Conservation (phyloP, 2,329 filamentous ascomycete species). For the Cercospora sp. region DNA sequence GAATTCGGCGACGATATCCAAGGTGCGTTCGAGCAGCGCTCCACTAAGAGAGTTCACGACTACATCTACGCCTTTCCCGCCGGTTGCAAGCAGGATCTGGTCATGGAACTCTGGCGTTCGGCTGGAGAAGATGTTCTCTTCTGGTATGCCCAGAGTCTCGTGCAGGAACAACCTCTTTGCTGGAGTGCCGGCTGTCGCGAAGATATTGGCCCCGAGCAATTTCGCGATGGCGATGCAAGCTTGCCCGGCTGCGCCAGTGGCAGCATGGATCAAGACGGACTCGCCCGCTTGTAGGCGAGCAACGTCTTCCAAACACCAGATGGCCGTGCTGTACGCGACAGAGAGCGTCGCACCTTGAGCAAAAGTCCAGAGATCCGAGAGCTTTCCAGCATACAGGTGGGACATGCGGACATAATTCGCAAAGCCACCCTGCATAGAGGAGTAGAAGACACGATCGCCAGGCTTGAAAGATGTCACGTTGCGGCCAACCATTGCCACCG, state of each 20-base stretch:
- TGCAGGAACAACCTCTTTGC: slow-evolving; percentile 25
- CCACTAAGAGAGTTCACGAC: slow-evolving; percentile 37
- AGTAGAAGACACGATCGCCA: slow-evolving; percentile 11
- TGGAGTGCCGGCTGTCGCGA: slow-evolving; percentile 31
- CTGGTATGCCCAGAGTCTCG: slow-evolving; percentile 31
- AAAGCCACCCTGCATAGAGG: neutral
- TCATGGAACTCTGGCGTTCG: slow-evolving; percentile 32
- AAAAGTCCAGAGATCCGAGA: slow-evolving; percentile 11
- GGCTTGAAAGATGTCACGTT: slow-evolving; percentile 16
- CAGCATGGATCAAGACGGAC: slow-evolving; percentile 39
- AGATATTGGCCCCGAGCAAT: slow-evolving; percentile 32
- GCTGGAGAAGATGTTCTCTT: slow-evolving; percentile 38
- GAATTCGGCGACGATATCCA: slow-evolving; percentile 34
- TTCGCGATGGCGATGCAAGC: slow-evolving; percentile 32
- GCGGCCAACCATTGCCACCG: slow-evolving; percentile 16
- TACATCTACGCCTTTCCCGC: slow-evolving; percentile 37
- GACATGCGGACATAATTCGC: neutral
- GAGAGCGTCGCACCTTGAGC: slow-evolving; percentile 7
- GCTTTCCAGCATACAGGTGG: neutral
- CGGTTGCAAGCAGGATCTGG: neutral
- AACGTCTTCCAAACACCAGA: slow-evolving; percentile 35
- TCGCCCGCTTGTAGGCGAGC: slow-evolving; percentile 37
- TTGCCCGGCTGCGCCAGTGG: slow-evolving; percentile 35
- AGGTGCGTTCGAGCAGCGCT: slow-evolving; percentile 32
- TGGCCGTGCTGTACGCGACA: slow-evolving; percentile 28